Evolutionary conservation across 305 asterid genomes (phyloP), one percentile per base, ranked within the genome.

Genomic region (Nicotiana rustica): DNA sequence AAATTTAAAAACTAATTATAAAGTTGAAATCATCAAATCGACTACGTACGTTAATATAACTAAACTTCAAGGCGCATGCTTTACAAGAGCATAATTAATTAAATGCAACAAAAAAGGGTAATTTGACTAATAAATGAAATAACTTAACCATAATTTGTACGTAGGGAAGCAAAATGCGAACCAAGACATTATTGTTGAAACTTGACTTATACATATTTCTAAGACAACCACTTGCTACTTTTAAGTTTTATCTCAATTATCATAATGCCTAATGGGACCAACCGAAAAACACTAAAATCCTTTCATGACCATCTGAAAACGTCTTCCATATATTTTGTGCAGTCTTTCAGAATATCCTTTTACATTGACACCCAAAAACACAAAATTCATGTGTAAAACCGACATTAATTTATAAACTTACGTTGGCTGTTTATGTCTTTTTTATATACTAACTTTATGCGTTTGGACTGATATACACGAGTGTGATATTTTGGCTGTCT

Each of bases 251-350:
- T 41, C 12, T 41, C 49, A 41, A 7, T 62, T 9, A 71, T 71
- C 61, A 71, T 71, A 19, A 47, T 47, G 61, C 62, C 62, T 14
- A 38, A 6, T 49, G 79, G 79, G 64, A 49, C 79, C 79, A 73
- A 73, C 64, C 56, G 8, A 49, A 49, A 25, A 13, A 49, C 14
- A 36, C 60, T 5, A 5, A 67, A 18, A 2, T 0, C 1, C 19
- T 47, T 73, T 73, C 19, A 73, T 49, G 60, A 73, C 25, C 62
- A 49, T 73, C 79, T 49, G 7, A 38, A 73, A 36, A 44, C 19
- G 5, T 38, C 62, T 73, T 49, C 62, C 7, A 25, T 25, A 25
- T 25, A 25, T 25, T 41, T 21, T 73, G 62, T 62, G 41, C 62
- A 73, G 79, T 7, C 62, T 19, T 44, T 21, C 62, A 25, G 62